Base-by-base conservation (phyloP, 129 eudicot genomes). In the Artemisia annua region DNA sequence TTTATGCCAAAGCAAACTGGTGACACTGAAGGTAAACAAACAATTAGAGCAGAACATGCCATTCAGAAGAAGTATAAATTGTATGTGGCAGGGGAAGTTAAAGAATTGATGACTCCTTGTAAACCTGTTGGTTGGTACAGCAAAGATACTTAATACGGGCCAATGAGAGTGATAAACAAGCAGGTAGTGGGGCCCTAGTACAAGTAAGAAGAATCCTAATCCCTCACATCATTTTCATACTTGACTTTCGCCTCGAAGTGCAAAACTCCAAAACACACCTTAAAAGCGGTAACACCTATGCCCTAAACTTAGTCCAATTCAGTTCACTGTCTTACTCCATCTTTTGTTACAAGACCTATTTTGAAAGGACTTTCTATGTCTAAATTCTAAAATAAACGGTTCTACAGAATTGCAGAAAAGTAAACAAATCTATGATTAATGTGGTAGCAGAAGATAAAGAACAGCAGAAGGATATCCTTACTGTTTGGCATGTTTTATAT, bases 401-500 rank as follows among this genome's bases (percentile, higher is more conserved):
- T 19, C 20, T 66, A 57, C 9, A 39, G 10, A 39, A 6, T 39
- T 39, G 9, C 46, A 39, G 46, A 16, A 57, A 17, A 0, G 12
- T 16, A 57, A 19, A 57, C 1, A 11, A 4, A 46, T 52, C 15
- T 50, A 32, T n/a, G n/a, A n/a, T 6, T 18, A 60, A 39, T 32
- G 56, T 17, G 28, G 44, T 20, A 2, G 49, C 9, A 55, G 43
- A 55, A 75, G 54, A 67, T 15, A 39, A 22, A 54, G 22, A 35
- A 50, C 50, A 62, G 19, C 16, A 56, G 63, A 59, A 50, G 65
- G 19, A 22, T 18, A 16, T 65, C 57, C 91, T 75, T 87, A 88
- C 97, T 91, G 93, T 50, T 88, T 91, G 15, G 88, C 83, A 55
- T 82, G 93, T 72, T 88, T 88, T 9, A 79, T 70, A 16, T 91